phyloP scores from a whole-genome alignment of 192 early-diverging fungal species.

The Podila epigama region DNA sequence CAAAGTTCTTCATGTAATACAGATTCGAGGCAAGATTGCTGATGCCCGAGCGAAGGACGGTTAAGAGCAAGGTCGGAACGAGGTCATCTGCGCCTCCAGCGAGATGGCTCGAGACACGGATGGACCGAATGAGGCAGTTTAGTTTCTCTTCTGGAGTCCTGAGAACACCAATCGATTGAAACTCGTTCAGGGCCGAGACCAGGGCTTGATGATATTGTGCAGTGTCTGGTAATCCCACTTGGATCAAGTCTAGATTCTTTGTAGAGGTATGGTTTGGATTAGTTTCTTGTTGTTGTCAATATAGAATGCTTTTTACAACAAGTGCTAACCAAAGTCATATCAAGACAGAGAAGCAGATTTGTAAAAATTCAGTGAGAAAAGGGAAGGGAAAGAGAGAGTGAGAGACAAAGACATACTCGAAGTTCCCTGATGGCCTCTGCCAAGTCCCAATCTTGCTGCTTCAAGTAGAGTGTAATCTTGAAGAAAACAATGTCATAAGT shows the following conservation, averaged over 20 bases:
- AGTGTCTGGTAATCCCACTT: slow-evolving; percentile 53
- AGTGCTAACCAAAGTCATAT: too few species aligned
- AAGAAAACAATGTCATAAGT: slow-evolving; percentile 62
- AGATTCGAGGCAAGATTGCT: slow-evolving; percentile 55
- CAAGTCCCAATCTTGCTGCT: slow-evolving; percentile 45
- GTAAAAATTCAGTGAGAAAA: too few species aligned
- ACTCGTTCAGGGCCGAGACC: slow-evolving; percentile 44
- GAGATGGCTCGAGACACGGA: slow-evolving; percentile 23
- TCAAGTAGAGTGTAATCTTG: slow-evolving; percentile 53
- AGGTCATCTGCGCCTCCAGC: slow-evolving; percentile 51
- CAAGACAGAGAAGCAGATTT: too few species aligned
- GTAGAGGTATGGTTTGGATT: too few species aligned
- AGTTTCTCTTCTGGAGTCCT: slow-evolving; percentile 61
- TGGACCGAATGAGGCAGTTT: slow-evolving; percentile 48
- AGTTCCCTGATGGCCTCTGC: slow-evolving; percentile 45
- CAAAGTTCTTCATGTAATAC: slow-evolving; percentile 60
- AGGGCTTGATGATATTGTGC: slow-evolving; percentile 40
- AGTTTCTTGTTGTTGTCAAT: too few species aligned
- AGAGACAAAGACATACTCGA: too few species aligned
- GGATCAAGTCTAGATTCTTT: slow-evolving; percentile 55
- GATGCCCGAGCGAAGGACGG: slow-evolving; percentile 53
- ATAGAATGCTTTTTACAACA: too few species aligned
- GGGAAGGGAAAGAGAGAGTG: too few species aligned
- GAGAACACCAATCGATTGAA: slow-evolving; percentile 53
- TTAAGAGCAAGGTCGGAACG: slow-evolving; percentile 56